Percentiles rank a stretch among this genome's conserved stretches.
phyloP scores from a whole-genome alignment of 176 grass and related monocot genomes.

The Oryza glumipatula region DNA sequence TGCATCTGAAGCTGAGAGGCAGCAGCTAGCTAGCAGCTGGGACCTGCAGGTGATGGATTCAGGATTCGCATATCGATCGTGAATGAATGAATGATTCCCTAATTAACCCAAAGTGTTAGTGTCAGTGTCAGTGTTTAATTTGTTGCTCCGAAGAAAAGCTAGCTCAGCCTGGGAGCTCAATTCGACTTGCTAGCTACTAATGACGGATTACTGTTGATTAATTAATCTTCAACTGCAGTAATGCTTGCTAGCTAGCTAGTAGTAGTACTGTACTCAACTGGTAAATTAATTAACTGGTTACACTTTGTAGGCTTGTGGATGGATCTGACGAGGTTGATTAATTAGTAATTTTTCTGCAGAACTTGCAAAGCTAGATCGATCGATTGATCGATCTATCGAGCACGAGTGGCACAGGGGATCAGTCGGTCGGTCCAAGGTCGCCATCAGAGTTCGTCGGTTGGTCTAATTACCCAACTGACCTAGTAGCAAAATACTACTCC shows the following conservation, averaged over 20 bases:
- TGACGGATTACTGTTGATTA: background rate
- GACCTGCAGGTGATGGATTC: background rate
- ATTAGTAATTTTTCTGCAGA: background rate
- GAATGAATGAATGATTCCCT: background rate
- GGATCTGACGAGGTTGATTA: background rate
- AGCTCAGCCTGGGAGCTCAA: background rate
- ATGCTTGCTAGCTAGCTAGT: background rate
- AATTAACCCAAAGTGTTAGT: background rate
- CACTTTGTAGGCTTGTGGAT: background rate
- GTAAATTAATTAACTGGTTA: background rate
- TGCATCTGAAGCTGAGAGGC: background rate
- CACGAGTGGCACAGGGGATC: background rate
- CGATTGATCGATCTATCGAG: background rate
- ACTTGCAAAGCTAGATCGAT: background rate
- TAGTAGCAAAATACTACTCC: background rate
- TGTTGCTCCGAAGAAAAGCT: background rate
- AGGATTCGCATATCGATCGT: background rate
- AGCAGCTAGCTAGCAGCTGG: background rate
- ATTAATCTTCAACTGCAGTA: too few species aligned
- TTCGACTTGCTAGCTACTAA: background rate
- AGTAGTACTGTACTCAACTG: too few species aligned
- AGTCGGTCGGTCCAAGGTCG: constrained; percentile 15
- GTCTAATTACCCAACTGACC: constrained; percentile 6
- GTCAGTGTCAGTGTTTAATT: background rate
- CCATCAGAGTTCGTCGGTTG: constrained; percentile 34